Base-by-base conservation (phyloP, 805 yeast species). In the Nakazawaea molendinolei region DNA sequence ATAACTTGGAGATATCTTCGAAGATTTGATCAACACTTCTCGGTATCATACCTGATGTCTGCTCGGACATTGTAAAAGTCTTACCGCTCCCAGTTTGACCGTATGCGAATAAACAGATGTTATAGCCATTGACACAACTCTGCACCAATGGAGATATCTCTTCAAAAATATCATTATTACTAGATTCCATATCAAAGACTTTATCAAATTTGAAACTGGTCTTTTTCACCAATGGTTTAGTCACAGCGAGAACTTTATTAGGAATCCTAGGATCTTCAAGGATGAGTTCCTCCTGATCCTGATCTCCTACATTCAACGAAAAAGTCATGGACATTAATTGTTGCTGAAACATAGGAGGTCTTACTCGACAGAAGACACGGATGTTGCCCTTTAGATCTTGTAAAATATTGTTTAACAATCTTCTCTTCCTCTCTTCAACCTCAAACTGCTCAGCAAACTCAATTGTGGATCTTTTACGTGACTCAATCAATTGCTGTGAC, bases 71-170 rank as follows among this genome's bases (percentile, higher is more conserved):
- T 0, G 98, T 92, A 54, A 60, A 79, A 0, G 97, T 90, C 53
- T 90, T 90, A 3, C 98, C 98, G 0, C 97, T 81, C 0, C 92
- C 95, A 0, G 98, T 92, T 57, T 90, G 98, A 1, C 98, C 98
- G 55, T 92, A 90, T 0, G 97, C 95, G 62, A 90, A 86, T 2
- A 92, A 85, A 56, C 97, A 87, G 3, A 87, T 95, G 47, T 86
- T 86, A 50, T 68, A 78, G 0, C 98, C 98, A 57, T 90, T 95
- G 10, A 89, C 55, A 1, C 94, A 77, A 62, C 72, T 86, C 54
- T 86, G 95, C 2, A 90, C 77, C 16, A 90, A 58, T 54, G 87
- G 95, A 2, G 92, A 79, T 1, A 90, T 72, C 50, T 90, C 98
- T 21, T 75, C 80, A 56, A 87, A 92, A 0, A 92, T 71, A 18